Evolutionary conservation across 1,139 yeast genomes (phyloP).

Genomic region (Debaryomycetaceae sp.): DNA sequence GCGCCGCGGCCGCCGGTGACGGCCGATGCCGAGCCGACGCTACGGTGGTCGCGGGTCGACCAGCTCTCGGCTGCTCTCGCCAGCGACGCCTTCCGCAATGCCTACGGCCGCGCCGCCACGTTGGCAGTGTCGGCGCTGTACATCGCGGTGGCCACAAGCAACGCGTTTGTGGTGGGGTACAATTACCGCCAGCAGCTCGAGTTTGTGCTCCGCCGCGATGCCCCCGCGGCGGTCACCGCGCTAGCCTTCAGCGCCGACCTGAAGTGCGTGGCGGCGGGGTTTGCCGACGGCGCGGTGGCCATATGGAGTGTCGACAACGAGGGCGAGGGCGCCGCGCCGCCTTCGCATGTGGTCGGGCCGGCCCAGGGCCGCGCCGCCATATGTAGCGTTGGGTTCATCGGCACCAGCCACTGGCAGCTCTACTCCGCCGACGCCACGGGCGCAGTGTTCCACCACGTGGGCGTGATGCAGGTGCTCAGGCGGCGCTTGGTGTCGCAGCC

Average conservation of each 20-base stretch:
- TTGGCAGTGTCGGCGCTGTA: constrained; percentile 44
- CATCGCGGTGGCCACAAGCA: constrained; percentile 59
- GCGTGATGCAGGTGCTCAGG: constrained; percentile 51
- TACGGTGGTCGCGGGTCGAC: constrained; percentile 25
- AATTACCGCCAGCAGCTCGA: constrained; percentile 57
- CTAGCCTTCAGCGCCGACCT: constrained; percentile 39
- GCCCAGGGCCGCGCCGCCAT: constrained; percentile 17
- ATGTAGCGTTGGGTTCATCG: constrained; percentile 49
- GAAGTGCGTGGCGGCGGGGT: constrained; percentile 31
- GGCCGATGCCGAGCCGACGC: constrained; percentile 1
- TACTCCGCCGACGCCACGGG: constrained; percentile 62
- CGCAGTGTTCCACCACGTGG: constrained; percentile 54
- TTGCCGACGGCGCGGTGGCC: constrained; percentile 23
- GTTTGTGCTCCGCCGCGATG: constrained; percentile 30
- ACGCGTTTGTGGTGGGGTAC: constrained; percentile 57
- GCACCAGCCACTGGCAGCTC: constrained; percentile 52
- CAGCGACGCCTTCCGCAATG: constrained; percentile 19
- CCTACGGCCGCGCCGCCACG: constrained; percentile 48
- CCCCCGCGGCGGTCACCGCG: constrained; percentile 33
- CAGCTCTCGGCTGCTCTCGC: constrained; percentile 18
- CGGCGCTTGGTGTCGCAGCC: constrained; percentile 46
- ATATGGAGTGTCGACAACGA: constrained; percentile 25
- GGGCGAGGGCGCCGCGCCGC: constrained; percentile 2
- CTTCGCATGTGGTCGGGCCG: constrained; percentile 3
- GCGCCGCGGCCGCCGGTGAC: constrained; percentile 1